Evolutionary conservation across 2,329 filamentous ascomycete genomes (phyloP).

Genomic region (Fusarium nematophilum): DNA sequence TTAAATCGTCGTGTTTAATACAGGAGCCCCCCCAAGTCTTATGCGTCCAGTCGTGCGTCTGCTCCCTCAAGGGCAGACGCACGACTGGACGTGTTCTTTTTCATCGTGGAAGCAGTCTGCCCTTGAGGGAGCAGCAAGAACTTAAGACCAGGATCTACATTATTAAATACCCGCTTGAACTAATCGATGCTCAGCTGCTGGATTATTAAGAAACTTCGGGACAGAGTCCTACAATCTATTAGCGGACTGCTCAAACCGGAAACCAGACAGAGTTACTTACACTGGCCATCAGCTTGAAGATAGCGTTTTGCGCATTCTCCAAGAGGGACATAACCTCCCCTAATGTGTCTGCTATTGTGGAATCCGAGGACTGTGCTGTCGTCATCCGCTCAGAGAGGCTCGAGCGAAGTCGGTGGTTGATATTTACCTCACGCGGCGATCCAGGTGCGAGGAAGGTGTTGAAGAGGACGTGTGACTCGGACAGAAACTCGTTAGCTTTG

Average conservation of each 20-base stretch:
- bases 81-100: no score
- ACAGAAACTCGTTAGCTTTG: constrained; percentile 91
- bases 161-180: constrained; percentile 33
- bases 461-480: constrained; percentile 95
- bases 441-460: constrained; percentile 98
- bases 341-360: constrained; percentile 88
- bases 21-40: no score
- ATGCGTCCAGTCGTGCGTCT: no score
- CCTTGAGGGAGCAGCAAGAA: no score
- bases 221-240: constrained; percentile 69
- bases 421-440: constrained; percentile 96
- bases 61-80: no score
- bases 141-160: no score
- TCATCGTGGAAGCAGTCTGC: no score
- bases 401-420: constrained; percentile 93
- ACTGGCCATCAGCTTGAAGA: constrained; percentile 98
- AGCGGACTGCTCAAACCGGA: constrained; percentile 34
- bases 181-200: constrained; percentile 42
- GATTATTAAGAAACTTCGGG: constrained; percentile 75
- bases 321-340: constrained; percentile 90
- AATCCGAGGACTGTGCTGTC: constrained; percentile 90
- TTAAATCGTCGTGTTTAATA: no score
- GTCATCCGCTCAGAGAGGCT: constrained; percentile 97
- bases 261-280: constrained; percentile 67
- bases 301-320: constrained; percentile 91